Evolutionary conservation across 805 yeast genomes (phyloP).

Genomic region (Ogataea chonburiensis): DNA sequence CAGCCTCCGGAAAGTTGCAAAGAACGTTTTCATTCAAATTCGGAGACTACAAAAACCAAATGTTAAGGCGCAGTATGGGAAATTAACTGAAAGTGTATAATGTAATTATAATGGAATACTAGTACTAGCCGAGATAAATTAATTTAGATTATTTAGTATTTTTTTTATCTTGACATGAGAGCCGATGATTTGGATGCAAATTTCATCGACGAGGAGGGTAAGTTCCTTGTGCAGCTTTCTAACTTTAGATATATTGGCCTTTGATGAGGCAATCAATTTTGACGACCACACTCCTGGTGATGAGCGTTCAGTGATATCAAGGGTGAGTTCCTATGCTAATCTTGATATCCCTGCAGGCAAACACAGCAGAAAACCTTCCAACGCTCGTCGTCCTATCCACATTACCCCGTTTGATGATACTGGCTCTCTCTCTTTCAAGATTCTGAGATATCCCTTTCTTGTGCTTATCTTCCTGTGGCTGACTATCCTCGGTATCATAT

Average conservation of each 20-base stretch:
- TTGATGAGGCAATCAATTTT: conserved; percentile 37
- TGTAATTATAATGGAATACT: too few species aligned
- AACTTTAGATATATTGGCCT: conserved; percentile 33
- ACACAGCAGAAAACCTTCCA: too few species aligned
- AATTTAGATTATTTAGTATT: conserved; percentile 1
- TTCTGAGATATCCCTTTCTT: conserved; percentile 68
- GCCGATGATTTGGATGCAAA: conserved; percentile 27
- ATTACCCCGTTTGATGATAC: conserved; percentile 20
- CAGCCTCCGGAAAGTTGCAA: neutral
- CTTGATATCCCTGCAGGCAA: conserved; percentile 16
- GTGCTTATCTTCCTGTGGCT: conserved; percentile 55
- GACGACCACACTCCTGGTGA: conserved; percentile 26
- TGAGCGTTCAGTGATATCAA: conserved; percentile 9
- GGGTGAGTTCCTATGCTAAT: conserved; percentile 15
- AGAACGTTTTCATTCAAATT: conserved; percentile 25
- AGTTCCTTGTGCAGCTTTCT: conserved; percentile 1
- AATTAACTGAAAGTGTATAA: conserved; percentile 1
- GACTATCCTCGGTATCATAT: conserved; percentile 44
- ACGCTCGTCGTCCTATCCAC: too few species aligned
- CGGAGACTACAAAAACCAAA: conserved; percentile 26
- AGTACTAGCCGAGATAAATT: too few species aligned
- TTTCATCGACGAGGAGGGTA: conserved; percentile 25
- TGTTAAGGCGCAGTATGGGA: conserved; percentile 27
- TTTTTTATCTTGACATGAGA: conserved; percentile 4
- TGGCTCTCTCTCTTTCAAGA: conserved; percentile 36